Evolutionary conservation across 352 stramenopile genomes (phyloP).

Genomic region (Phytophthora aleatoria): DNA sequence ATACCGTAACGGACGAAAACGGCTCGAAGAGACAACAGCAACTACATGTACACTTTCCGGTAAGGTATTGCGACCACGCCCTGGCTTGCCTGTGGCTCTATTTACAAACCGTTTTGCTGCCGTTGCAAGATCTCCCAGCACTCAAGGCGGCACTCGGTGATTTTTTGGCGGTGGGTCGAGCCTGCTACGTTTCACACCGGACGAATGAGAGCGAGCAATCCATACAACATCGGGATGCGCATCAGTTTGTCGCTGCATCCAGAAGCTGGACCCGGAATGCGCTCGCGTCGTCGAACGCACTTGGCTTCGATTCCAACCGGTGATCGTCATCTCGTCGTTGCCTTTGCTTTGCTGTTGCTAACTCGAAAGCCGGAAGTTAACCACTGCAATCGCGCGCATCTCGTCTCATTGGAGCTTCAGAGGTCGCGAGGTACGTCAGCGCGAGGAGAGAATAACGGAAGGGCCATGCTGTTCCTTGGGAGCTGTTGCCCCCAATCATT

Average conservation of each 20-base stretch:
- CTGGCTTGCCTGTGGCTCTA: not conserved
- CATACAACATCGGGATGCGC: not conserved
- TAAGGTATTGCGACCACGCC: not conserved
- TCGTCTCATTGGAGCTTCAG: slow-evolving; percentile 2
- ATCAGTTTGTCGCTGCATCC: slow-evolving; percentile 14
- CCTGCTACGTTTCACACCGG: not conserved
- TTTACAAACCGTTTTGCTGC: not conserved
- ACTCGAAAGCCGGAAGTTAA: slow-evolving; percentile 19
- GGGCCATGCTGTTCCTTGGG: slow-evolving; percentile 4
- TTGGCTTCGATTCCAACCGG: slow-evolving; percentile 16
- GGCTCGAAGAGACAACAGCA: slow-evolving; percentile 18
- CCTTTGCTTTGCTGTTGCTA: not conserved
- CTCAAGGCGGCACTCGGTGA: not conserved
- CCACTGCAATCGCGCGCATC: slow-evolving; percentile 16
- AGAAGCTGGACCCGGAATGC: not conserved
- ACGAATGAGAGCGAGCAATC: not conserved
- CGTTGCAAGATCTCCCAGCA: no score
- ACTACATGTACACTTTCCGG: not conserved
- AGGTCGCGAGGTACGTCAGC: slow-evolving; percentile 37
- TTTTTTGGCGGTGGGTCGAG: slow-evolving; percentile 1
- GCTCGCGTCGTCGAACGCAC: slow-evolving; percentile 17
- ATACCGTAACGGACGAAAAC: slow-evolving; percentile 22
- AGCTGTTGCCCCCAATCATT: slow-evolving; percentile 15
- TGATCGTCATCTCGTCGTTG: slow-evolving; percentile 32
- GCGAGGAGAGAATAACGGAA: slow-evolving; percentile 14